Conservation (phyloP, 2,329 filamentous ascomycete species). For the Rutstroemia sp. region DNA sequence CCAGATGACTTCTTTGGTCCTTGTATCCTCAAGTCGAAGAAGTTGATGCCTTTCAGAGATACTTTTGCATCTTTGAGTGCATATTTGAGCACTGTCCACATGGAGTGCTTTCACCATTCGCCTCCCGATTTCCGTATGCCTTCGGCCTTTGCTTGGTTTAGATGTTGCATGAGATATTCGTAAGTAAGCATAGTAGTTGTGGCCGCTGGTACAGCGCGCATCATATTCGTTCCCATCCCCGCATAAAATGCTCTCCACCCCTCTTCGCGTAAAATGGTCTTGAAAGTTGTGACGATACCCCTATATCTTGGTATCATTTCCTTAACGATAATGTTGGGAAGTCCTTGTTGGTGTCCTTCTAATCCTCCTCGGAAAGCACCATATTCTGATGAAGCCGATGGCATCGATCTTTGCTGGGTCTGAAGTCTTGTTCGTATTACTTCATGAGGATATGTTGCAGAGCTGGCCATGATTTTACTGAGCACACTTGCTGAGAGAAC, state of each 20-base stretch:
- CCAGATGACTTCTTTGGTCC: slow-evolving; percentile 5
- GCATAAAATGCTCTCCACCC: slow-evolving; percentile 97
- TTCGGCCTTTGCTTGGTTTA: slow-evolving; percentile 24
- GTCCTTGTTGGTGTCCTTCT: slow-evolving; percentile 17
- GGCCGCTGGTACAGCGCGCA: slow-evolving; percentile 87
- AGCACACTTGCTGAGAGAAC: slow-evolving; percentile 84
- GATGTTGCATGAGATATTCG: slow-evolving; percentile 54
- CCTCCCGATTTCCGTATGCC: slow-evolving; percentile 18
- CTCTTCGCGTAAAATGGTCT: slow-evolving; percentile 81
- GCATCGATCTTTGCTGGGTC: slow-evolving; percentile 73
- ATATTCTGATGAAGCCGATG: slow-evolving; percentile 45
- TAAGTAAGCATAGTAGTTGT: slow-evolving; percentile 98
- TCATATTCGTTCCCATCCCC: slow-evolving; percentile 95
- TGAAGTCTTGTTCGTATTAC: slow-evolving; percentile 90
- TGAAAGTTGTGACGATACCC: slow-evolving; percentile 74
- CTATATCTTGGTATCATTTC: slow-evolving; percentile 49
- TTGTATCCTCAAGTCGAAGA: not conserved
- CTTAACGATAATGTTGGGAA: slow-evolving; percentile 24
- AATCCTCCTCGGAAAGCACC: slow-evolving; percentile 34
- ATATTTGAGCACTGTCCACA: not conserved
- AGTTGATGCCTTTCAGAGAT: not conserved
- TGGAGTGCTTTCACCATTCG: slow-evolving; percentile 8
- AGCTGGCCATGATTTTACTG: slow-evolving; percentile 90
- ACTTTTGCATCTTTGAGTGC: not conserved
- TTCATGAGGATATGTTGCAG: slow-evolving; percentile 94